phyloP scores from a whole-genome alignment of 805 yeast species.

The Lachancea dasiensis region DNA sequence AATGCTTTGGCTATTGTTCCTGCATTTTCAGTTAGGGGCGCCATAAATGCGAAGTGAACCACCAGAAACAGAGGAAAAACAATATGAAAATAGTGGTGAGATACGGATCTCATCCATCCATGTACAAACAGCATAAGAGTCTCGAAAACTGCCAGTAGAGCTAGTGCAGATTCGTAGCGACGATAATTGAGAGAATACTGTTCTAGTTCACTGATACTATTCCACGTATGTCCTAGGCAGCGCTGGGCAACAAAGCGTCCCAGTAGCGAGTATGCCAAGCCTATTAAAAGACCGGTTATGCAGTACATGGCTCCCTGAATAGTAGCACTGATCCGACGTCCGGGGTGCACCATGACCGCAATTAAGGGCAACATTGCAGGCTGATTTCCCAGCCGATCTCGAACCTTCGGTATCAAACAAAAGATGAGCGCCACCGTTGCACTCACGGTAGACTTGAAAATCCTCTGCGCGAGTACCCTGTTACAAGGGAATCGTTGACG shows the following conservation, averaged over 20 bases:
- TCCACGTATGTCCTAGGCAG: slow-evolving; percentile 31
- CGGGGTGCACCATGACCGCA: slow-evolving; percentile 45
- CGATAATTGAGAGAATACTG: slow-evolving; percentile 29
- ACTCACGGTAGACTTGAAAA: slow-evolving; percentile 35
- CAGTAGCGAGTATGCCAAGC: slow-evolving; percentile 38
- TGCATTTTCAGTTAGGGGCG: slow-evolving; percentile 30
- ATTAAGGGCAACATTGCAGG: slow-evolving; percentile 42
- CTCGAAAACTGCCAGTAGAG: slow-evolving; percentile 41
- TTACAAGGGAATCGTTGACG: slow-evolving; percentile 28
- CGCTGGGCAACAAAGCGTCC: slow-evolving; percentile 38
- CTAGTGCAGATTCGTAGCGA: slow-evolving; percentile 37
- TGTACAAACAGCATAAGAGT: slow-evolving; percentile 41
- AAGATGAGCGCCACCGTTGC: slow-evolving; percentile 39
- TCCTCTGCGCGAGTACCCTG: slow-evolving; percentile 33
- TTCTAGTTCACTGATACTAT: slow-evolving; percentile 26
- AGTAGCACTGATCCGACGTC: slow-evolving; percentile 44
- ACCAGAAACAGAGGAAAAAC: slow-evolving; percentile 45
- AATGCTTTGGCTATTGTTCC: slow-evolving; percentile 33
- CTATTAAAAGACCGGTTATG: slow-evolving; percentile 37
- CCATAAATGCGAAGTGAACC: slow-evolving; percentile 44
- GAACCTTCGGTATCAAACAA: slow-evolving; percentile 35
- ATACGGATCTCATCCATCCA: slow-evolving; percentile 45
- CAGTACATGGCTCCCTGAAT: slow-evolving; percentile 39
- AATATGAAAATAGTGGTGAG: slow-evolving; percentile 41
- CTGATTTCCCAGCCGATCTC: slow-evolving; percentile 34